Percentiles rank a stretch among this genome's conserved stretches.
Evolutionary conservation across 2,329 filamentous ascomycete genomes (phyloP).

Genomic region (Phialophora macrospora): DNA sequence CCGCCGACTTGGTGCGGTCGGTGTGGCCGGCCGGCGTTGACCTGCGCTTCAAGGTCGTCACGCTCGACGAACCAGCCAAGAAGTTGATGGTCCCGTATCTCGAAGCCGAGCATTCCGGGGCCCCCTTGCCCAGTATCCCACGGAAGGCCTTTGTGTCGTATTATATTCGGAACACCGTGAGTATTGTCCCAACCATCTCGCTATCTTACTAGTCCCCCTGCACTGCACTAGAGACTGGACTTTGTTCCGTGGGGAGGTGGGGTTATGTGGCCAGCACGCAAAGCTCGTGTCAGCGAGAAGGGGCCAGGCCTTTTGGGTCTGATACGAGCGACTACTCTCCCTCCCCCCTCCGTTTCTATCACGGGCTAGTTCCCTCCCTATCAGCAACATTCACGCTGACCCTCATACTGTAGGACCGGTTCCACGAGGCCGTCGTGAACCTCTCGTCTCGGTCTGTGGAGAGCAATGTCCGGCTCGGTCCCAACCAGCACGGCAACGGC

Average conservation of each 20-base stretch:
- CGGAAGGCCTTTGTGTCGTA: slow-evolving; percentile 59
- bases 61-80: slow-evolving; percentile 69
- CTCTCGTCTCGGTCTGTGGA: slow-evolving; percentile 55
- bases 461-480: slow-evolving; percentile 56
- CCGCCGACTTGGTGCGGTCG: slow-evolving; percentile 39
- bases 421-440: slow-evolving; percentile 62
- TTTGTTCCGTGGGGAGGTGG: no score
- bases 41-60: slow-evolving; percentile 67
- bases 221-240: no score
- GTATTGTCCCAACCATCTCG: slow-evolving; percentile 43
- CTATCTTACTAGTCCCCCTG: no score
- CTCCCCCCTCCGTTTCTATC: no score
- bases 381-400: not conserved
- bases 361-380: not conserved
- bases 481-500: slow-evolving; percentile 59
- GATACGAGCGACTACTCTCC: no score
- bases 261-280: no score
- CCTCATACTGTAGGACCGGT: slow-evolving; percentile 53
- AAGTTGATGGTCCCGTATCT: slow-evolving; percentile 63
- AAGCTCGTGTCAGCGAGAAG: no score
- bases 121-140: slow-evolving; percentile 55
- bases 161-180: slow-evolving; percentile 58
- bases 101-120: slow-evolving; percentile 64
- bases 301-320: no score
- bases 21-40: slow-evolving; percentile 41